Percentiles rank a stretch among this genome's conserved stretches.
phyloP scores from a whole-genome alignment of 495 filamentous ascomycete species.

The Astrocystis sublimbata region DNA sequence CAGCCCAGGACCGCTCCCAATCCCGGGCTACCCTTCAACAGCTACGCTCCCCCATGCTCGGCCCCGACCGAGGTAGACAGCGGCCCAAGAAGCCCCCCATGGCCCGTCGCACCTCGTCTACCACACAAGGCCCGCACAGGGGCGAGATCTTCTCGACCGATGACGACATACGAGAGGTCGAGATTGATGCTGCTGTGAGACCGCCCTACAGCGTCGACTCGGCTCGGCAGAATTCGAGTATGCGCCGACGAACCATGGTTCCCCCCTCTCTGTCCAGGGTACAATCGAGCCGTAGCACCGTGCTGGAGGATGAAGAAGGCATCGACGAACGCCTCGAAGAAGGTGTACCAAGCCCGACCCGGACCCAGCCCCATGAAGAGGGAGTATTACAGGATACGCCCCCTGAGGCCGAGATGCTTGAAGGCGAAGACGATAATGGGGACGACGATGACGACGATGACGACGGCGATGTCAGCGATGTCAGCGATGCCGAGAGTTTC shows the following conservation, averaged over 20 bases:
- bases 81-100: conserved; percentile 71
- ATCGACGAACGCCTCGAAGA: conserved; percentile 38
- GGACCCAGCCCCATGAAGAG: conserved; percentile 39
- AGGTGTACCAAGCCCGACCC: conserved; percentile 25
- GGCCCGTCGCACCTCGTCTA: conserved; percentile 71
- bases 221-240: conserved; percentile 53
- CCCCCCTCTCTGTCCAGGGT: conserved; percentile 62
- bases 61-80: conserved; percentile 56
- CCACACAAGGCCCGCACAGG: conserved; percentile 69
- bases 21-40: conserved; percentile 30
- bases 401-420: conserved; percentile 36
- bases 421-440: conserved; percentile 54
- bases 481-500: conserved; percentile 81
- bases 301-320: conserved; percentile 50
- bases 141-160: conserved; percentile 93
- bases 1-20: conserved; percentile 35
- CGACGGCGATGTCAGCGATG: conserved; percentile 59
- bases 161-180: conserved; percentile 83
- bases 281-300: conserved; percentile 50
- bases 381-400: conserved; percentile 21
- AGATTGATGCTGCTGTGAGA: conserved; percentile 52
- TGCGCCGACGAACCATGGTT: conserved; percentile 66
- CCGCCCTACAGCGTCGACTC: conserved; percentile 27
- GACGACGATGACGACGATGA: background rate
- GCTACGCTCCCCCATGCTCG: conserved; percentile 53